These are phyloP conservation scores for Ambrosiella beaveri DNA, from an alignment of 2,329 filamentous ascomycete genomes.

Conservation along the genomic window DNA sequence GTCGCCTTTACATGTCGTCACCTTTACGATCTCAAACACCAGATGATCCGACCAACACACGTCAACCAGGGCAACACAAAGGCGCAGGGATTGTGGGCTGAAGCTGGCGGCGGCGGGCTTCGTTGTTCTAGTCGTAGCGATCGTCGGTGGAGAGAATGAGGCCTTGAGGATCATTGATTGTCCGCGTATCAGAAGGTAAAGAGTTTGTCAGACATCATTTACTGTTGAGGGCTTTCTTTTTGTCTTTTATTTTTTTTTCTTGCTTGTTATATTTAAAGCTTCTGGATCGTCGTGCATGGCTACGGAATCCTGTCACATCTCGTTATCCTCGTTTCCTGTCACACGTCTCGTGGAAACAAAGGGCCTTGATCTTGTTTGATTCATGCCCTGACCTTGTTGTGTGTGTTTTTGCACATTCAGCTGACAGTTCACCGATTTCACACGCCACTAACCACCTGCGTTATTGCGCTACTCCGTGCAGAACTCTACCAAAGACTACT, in stretches of 20 bases:
- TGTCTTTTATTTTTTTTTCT: too few species aligned
- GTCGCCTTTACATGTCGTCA: neutral
- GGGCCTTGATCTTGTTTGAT: too few species aligned
- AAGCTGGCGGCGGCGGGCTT: neutral
- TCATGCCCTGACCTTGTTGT: neutral
- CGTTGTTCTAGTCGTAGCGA: neutral
- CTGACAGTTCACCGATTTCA: neutral
- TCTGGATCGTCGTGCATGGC: too few species aligned
- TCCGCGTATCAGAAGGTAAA: too few species aligned
- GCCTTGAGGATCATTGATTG: too few species aligned
- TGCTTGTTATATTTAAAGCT: too few species aligned
- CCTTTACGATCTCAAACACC: neutral
- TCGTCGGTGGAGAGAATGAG: too few species aligned
- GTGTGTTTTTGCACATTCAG: neutral
- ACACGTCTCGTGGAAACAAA: too few species aligned
- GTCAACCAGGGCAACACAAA: neutral
- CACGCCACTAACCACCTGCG: constrained; percentile 1
- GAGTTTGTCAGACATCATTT: too few species aligned
- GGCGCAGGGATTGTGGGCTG: neutral
- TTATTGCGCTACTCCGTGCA: constrained; percentile 18
- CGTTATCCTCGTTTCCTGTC: too few species aligned
- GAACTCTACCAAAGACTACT: constrained; percentile 26
- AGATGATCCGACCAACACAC: neutral
- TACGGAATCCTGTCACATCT: too few species aligned
- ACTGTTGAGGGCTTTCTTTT: too few species aligned